Conservation (phyloP, 495 filamentous ascomycete genomes). For the Lineolata rhizophorae region DNA sequence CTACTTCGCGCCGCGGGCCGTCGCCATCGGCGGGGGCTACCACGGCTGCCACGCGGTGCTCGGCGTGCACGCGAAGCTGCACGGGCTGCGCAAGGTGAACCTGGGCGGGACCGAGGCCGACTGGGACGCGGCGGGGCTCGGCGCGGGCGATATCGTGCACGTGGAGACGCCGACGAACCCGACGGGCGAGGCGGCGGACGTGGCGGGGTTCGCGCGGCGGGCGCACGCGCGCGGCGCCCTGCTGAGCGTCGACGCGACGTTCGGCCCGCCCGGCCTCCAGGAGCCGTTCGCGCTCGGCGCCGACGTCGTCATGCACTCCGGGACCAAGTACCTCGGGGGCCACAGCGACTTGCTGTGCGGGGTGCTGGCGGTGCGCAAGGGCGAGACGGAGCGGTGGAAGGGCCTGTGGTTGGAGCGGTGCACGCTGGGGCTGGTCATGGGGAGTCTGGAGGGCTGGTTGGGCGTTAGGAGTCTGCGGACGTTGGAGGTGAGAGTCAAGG, state of each 20-base stretch:
- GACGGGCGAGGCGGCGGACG: constrained; percentile 52
- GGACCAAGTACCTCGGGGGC: constrained; percentile 89
- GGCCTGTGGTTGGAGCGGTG: constrained; percentile 41
- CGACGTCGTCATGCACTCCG: constrained; percentile 74
- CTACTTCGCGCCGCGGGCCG: constrained; percentile 50
- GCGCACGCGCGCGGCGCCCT: constrained; percentile 52
- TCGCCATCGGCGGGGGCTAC: constrained; percentile 67
- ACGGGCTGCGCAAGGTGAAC: constrained; percentile 38
- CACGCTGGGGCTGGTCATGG: constrained; percentile 68
- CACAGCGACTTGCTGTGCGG: constrained; percentile 84
- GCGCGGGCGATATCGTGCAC: constrained; percentile 61
- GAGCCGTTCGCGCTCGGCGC: constrained; percentile 66
- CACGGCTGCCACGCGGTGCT: constrained; percentile 86
- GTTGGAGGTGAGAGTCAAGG: constrained; percentile 55
- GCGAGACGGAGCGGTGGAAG: constrained; percentile 31
- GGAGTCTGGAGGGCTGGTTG: constrained; percentile 79
- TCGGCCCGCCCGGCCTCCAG: constrained; percentile 74
- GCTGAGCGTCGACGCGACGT: constrained; percentile 76
- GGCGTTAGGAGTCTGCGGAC: constrained; percentile 71
- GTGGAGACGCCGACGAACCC: constrained; percentile 89
- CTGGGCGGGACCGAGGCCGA: constrained; percentile 15
- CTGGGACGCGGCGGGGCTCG: constrained; percentile 18
- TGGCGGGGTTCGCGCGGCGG: constrained; percentile 41
- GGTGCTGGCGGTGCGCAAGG: constrained; percentile 38
- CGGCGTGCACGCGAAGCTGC: constrained; percentile 43